Percentiles rank a stretch among this genome's conserved stretches.
Evolutionary conservation across 179 eudicot genomes (phyloP).

Genomic region (Heliamphora pulchella): DNA sequence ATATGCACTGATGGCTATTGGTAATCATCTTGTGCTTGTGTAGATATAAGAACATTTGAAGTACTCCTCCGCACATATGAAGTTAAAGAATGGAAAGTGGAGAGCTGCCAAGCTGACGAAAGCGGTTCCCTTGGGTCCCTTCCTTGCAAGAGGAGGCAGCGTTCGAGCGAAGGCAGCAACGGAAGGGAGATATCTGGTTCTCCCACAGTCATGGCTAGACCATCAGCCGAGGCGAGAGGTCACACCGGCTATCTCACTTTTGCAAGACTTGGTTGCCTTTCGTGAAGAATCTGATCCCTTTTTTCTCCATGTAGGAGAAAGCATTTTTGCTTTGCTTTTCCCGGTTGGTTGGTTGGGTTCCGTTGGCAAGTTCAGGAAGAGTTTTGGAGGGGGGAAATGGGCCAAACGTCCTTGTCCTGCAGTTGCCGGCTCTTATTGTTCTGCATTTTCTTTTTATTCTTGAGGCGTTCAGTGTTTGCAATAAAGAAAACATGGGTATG

Average conservation of each 20-base stretch:
- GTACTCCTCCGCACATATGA: constrained; percentile 73
- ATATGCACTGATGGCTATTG: background rate
- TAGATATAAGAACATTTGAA: constrained; percentile 88
- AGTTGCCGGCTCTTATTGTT: too few relatives aligned
- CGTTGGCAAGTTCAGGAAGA: background rate
- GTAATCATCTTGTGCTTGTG: constrained; percentile 16
- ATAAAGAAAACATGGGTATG: too few relatives aligned
- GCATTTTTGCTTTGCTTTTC: background rate
- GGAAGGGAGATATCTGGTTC: constrained; percentile 38
- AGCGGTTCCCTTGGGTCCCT: constrained; percentile 33
- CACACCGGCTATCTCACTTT: constrained; percentile 93
- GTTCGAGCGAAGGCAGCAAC: constrained; percentile 32
- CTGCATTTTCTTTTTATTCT: too few relatives aligned
- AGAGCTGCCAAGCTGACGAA: constrained; percentile 31
- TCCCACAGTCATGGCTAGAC: constrained; percentile 52
- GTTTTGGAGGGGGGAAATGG: too few relatives aligned
- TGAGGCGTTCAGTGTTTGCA: too few relatives aligned
- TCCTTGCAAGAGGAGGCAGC: constrained; percentile 70
- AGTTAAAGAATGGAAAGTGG: constrained; percentile 52
- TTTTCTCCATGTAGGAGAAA: background rate
- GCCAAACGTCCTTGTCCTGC: too few relatives aligned
- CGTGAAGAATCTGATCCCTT: background rate
- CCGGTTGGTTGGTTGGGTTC: background rate
- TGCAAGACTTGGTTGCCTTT: constrained; percentile 60
- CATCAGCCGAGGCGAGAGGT: constrained; percentile 67